These are phyloP conservation scores for Fusarium palustre DNA, from an alignment of 2,329 filamentous ascomycete genomes.

Conservation along the genomic window DNA sequence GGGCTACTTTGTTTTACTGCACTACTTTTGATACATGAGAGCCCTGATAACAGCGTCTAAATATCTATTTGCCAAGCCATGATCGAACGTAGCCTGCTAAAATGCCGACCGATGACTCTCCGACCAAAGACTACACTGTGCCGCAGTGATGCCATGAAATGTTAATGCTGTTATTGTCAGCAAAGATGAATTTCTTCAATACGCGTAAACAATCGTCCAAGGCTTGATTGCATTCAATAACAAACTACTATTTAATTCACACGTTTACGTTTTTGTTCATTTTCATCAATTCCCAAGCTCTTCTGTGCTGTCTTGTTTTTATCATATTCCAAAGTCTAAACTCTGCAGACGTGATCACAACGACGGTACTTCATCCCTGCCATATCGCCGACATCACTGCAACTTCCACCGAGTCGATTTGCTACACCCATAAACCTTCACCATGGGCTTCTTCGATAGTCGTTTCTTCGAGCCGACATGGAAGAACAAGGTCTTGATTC, in stretches of 20 bases:
- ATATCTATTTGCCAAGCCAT: rapidly evolving
- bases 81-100: neutral
- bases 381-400: neutral
- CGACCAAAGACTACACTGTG: neutral
- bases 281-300: neutral
- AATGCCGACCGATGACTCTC: neutral
- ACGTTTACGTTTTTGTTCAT: neutral
- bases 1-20: neutral
- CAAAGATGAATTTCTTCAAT: neutral
- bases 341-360: no score
- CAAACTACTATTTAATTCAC: neutral
- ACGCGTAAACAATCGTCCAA: neutral
- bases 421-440: neutral
- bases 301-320: no score
- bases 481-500: neutral
- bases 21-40: rapidly evolving
- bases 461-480: neutral
- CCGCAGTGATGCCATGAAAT: neutral
- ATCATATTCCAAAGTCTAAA: neutral
- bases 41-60: rapidly evolving
- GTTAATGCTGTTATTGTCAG: neutral
- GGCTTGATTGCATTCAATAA: neutral
- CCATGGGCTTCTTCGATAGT: neutral
- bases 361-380: no score
- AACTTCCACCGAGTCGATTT: neutral